Percentiles rank a stretch among this genome's conserved stretches.
phyloP scores from a whole-genome alignment of 1,139 yeast species.

The Wickerhamomyces sp. region DNA sequence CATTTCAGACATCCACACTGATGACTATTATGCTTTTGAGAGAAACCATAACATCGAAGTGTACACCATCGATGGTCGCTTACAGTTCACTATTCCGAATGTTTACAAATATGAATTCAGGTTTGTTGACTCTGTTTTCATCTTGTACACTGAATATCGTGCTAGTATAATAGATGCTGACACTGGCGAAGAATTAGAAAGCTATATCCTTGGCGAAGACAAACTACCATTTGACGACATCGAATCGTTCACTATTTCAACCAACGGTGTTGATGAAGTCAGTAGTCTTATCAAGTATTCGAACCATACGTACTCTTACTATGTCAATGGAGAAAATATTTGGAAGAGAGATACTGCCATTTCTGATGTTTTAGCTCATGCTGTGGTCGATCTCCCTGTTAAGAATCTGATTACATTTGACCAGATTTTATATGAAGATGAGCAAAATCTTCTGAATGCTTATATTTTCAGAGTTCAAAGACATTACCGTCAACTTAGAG shows the following conservation, averaged over 20 bases:
- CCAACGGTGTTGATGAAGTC: constrained; percentile 16
- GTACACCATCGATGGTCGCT: constrained; percentile 8
- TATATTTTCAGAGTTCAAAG: constrained; percentile 38
- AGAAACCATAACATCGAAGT: constrained; percentile 18
- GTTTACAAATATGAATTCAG: constrained; percentile 19
- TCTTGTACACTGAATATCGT: constrained; percentile 20
- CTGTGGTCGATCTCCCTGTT: constrained; percentile 35
- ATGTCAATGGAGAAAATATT: constrained; percentile 23
- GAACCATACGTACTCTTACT: constrained; percentile 20
- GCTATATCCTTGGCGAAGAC: constrained; percentile 14
- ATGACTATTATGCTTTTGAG: constrained; percentile 18
- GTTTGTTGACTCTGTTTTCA: constrained; percentile 14
- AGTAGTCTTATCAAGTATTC: constrained; percentile 18
- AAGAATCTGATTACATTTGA: constrained; percentile 30
- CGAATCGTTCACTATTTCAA: constrained; percentile 15
- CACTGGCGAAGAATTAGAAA: constrained; percentile 16
- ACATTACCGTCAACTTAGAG: constrained; percentile 27
- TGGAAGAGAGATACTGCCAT: constrained; percentile 50
- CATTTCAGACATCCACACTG: constrained; percentile 17
- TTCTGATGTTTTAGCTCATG: constrained; percentile 34
- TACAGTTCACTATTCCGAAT: constrained; percentile 18
- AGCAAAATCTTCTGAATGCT: constrained; percentile 34
- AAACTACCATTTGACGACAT: constrained; percentile 19
- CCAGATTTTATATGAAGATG: constrained; percentile 38
- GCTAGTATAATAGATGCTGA: constrained; percentile 22